Evolutionary conservation across 257 asterid genomes (phyloP).

Genomic region (Plantago elongata): DNA sequence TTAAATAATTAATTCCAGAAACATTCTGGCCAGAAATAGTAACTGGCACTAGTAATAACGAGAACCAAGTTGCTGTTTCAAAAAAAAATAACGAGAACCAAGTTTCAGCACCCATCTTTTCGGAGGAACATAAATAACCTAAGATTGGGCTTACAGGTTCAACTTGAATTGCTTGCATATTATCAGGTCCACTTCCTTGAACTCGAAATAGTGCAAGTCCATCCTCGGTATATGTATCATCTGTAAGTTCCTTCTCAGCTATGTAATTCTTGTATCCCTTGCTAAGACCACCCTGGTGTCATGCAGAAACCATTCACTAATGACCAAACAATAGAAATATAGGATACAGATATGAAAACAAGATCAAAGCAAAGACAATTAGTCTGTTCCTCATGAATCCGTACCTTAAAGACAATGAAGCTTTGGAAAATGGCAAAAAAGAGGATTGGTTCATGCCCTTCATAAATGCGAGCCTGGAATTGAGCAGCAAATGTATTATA

Average conservation of each 20-base stretch:
- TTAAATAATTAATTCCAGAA: too few species aligned
- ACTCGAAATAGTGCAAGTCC: slow-evolving; percentile 66
- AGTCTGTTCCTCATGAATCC: slow-evolving; percentile 9
- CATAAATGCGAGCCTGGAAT: slow-evolving; percentile 60
- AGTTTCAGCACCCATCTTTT: neutral
- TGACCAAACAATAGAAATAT: slow-evolving; percentile 5
- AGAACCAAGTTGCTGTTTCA: slow-evolving; percentile 1
- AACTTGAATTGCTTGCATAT: slow-evolving; percentile 91
- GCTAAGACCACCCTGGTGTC: slow-evolving; percentile 67
- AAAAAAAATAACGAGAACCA: slow-evolving; percentile 9
- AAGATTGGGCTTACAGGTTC: slow-evolving; percentile 51
- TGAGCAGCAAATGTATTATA: slow-evolving; percentile 13
- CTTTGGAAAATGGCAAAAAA: slow-evolving; percentile 65
- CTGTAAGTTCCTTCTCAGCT: slow-evolving; percentile 50
- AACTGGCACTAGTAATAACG: too few species aligned
- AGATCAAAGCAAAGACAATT: slow-evolving; percentile 4
- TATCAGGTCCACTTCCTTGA: slow-evolving; percentile 68
- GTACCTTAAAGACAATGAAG: slow-evolving; percentile 64
- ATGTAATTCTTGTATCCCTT: slow-evolving; percentile 50
- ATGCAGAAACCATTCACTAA: slow-evolving; percentile 14
- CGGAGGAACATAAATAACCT: neutral
- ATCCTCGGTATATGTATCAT: slow-evolving; percentile 55
- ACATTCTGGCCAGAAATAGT: too few species aligned
- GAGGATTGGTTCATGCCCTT: slow-evolving; percentile 63
- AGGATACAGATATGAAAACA: slow-evolving; percentile 1